These are phyloP conservation scores for Verticillium nonalfalfae DNA, from an alignment of 2,329 filamentous ascomycete species.

Conservation along the genomic window DNA sequence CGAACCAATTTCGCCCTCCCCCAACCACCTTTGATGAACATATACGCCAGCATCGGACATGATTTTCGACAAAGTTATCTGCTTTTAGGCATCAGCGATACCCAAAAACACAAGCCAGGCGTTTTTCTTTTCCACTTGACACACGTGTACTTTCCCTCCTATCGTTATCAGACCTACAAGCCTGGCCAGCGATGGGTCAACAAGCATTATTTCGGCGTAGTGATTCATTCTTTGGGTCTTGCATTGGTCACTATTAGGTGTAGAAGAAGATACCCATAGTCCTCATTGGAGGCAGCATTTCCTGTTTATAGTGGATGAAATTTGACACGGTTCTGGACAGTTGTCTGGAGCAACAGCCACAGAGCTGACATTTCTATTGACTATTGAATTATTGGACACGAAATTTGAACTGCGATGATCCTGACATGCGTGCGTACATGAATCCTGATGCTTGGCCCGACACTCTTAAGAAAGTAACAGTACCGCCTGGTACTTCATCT, in stretches of 20 bases:
- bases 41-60: not conserved
- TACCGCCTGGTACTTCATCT: no score
- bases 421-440: no score
- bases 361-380: no score
- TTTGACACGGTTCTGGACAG: not conserved
- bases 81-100: conserved; percentile 16
- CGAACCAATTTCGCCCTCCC: not conserved
- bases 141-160: not conserved
- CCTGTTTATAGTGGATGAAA: not conserved
- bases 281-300: not conserved
- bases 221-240: not conserved
- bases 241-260: not conserved
- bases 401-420: no score
- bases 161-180: not conserved
- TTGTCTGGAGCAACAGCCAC: not conserved
- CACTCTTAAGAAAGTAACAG: no score
- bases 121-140: not conserved
- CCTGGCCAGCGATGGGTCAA: not conserved
- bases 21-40: not conserved
- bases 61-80: conserved; percentile 2
- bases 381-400: no score
- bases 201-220: not conserved
- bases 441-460: no score
- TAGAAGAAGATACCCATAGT: not conserved
- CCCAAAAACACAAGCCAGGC: conserved; percentile 1